phyloP scores from a whole-genome alignment of 805 yeast species.

The Schwanniomyces polymorphus region DNA sequence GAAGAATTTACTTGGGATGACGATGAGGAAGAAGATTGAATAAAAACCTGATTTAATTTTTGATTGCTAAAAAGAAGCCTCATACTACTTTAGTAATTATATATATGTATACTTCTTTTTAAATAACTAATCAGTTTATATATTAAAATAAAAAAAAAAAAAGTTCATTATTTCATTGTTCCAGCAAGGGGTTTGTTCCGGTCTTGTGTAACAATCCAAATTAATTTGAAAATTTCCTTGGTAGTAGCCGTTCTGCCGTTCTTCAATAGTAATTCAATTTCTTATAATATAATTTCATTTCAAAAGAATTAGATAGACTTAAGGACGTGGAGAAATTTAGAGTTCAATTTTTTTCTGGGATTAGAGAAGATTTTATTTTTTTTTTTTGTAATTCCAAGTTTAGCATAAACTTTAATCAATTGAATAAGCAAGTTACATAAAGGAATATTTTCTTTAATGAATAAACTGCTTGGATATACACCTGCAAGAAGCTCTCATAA shows the following conservation, averaged over 20 bases:
- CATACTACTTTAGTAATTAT: no score
- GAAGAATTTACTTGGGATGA: constrained; percentile 55
- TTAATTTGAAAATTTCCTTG: not conserved
- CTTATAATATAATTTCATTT: not conserved
- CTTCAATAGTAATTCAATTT: not conserved
- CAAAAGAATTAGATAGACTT: not conserved
- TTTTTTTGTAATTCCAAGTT: not conserved
- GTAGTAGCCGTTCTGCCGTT: not conserved
- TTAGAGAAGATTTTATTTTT: not conserved
- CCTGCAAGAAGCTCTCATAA: not conserved
- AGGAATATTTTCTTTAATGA: not conserved
- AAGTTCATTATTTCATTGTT: not conserved
- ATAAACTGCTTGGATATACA: not conserved
- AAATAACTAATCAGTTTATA: not conserved
- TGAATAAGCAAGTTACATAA: not conserved
- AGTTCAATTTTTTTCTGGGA: not conserved
- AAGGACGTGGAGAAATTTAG: not conserved
- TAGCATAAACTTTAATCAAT: not conserved
- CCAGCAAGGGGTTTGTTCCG: not conserved
- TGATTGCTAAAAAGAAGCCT: no score
- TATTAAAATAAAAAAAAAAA: no score
- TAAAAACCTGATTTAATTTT: no score
- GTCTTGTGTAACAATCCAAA: not conserved
- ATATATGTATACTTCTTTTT: no score
- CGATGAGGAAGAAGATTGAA: constrained; percentile 26